A percentile compares a stretch with the other conserved stretches of the same genome.
phyloP scores from a whole-genome alignment of 768 basidiomycete species.

The Neoboletus subvelutipes region DNA sequence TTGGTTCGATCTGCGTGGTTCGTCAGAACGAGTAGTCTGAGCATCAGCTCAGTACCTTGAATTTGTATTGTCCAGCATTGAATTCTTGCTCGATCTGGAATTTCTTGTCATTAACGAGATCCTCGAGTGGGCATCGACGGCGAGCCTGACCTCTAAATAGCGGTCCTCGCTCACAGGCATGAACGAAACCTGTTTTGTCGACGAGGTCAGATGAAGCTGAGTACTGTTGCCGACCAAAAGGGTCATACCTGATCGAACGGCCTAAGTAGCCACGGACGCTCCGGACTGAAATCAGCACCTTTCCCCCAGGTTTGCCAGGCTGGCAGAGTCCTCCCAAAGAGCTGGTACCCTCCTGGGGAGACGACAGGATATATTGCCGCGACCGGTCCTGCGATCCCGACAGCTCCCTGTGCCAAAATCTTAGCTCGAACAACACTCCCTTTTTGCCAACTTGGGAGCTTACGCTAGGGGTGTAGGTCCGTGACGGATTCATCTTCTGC shows the following conservation, averaged over 20 bases:
- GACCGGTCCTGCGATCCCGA: conserved; percentile 68
- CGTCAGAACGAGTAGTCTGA: conserved; percentile 5
- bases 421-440: background rate
- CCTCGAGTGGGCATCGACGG: background rate
- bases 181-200: conserved; percentile 45
- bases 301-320: conserved; percentile 65
- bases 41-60: conserved; percentile 37
- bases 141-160: conserved; percentile 44
- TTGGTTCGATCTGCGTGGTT: conserved; percentile 44
- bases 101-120: background rate
- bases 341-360: conserved; percentile 65
- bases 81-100: conserved; percentile 49
- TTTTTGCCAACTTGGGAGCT: conserved; percentile 4
- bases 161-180: conserved; percentile 45
- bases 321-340: conserved; percentile 62
- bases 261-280: conserved; percentile 57
- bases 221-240: background rate
- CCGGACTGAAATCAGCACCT: conserved; percentile 44
- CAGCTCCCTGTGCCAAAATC: conserved; percentile 47
- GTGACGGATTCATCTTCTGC: conserved; percentile 75
- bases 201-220: background rate
- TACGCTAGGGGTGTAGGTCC: conserved; percentile 63
- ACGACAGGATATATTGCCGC: conserved; percentile 66
- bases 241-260: conserved; percentile 57
- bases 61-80: conserved; percentile 51